A percentile compares a stretch with the other conserved stretches of the same genome.
Evolutionary conservation across 2,329 filamentous ascomycete genomes (phyloP).

Genomic region (Meredithiella fracta): DNA sequence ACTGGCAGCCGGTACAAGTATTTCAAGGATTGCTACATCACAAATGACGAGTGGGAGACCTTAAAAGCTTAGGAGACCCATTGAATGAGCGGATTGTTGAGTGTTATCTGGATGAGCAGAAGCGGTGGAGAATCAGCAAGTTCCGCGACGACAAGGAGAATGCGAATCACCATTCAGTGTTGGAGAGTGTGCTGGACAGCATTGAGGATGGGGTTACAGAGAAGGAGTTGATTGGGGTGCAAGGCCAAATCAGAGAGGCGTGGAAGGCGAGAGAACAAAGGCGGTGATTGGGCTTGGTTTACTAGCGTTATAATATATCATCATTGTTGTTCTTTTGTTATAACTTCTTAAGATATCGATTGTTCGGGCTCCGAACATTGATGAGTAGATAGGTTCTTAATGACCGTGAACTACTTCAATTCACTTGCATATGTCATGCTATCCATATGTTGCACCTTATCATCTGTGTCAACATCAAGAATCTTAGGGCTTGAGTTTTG

Average conservation of each 20-base stretch:
- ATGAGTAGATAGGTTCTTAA: too few species aligned
- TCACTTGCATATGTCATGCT: too few species aligned
- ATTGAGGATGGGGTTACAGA: slow-evolving; percentile 76
- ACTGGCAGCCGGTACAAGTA: slow-evolving; percentile 38
- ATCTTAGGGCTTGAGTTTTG: too few species aligned
- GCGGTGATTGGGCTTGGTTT: background rate
- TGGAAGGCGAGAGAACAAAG: slow-evolving; percentile 50
- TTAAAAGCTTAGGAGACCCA: slow-evolving; percentile 59
- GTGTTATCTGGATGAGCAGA: slow-evolving; percentile 61
- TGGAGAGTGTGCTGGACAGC: slow-evolving; percentile 74
- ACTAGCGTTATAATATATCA: background rate
- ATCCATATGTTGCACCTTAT: too few species aligned
- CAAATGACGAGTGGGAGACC: slow-evolving; percentile 64
- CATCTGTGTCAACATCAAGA: too few species aligned
- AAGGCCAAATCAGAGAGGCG: slow-evolving; percentile 54
- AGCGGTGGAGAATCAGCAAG: slow-evolving; percentile 70
- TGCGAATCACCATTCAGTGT: slow-evolving; percentile 74
- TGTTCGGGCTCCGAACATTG: too few species aligned
- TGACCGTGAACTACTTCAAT: too few species aligned
- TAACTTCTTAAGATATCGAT: background rate
- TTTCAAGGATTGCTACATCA: slow-evolving; percentile 53
- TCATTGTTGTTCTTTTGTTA: background rate
- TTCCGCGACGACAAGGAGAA: slow-evolving; percentile 87
- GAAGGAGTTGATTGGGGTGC: slow-evolving; percentile 56
- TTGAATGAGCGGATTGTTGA: slow-evolving; percentile 83